A percentile compares a stretch with the other conserved stretches of the same genome.
Evolutionary conservation across 192 early-diverging fungal species (phyloP).

Genomic region (Coemansia aciculifera): DNA sequence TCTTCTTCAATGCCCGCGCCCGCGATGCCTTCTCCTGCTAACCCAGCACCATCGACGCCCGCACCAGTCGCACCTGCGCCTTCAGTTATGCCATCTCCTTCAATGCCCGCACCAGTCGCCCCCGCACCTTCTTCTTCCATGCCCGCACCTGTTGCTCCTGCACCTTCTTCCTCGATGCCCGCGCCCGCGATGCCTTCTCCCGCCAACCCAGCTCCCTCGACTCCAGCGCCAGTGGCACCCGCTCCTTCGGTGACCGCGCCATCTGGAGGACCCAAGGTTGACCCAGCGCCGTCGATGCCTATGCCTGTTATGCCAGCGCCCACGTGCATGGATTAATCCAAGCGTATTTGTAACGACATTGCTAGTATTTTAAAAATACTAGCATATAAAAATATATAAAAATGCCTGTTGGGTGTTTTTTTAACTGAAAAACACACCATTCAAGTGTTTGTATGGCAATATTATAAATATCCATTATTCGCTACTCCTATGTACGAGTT

Average conservation of each 20-base stretch:
- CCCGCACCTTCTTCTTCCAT: slow-evolving; percentile 7
- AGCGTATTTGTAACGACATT: neutral
- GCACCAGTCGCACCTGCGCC: neutral
- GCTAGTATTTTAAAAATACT: neutral
- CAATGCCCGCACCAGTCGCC: slow-evolving; percentile 10
- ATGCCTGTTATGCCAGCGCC: slow-evolving; percentile 5
- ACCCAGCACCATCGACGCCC: neutral
- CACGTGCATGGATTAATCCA: slow-evolving; percentile 12
- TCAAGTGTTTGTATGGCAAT: neutral
- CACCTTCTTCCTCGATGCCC: slow-evolving; percentile 9
- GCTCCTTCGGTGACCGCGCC: neutral
- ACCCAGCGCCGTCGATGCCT: slow-evolving; percentile 4
- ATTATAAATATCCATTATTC: neutral
- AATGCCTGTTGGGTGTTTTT: neutral
- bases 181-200: slow-evolving; percentile 7
- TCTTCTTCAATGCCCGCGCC: slow-evolving; percentile 6
- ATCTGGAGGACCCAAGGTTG: neutral
- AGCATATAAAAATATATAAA: neutral
- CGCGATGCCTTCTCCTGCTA: neutral
- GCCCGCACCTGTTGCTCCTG: neutral
- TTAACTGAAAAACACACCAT: neutral
- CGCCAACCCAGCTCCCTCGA: neutral
- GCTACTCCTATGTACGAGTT: neutral
- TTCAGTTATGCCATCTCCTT: neutral
- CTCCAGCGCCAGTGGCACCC: neutral